Evolutionary conservation across 495 filamentous ascomycete species (phyloP), one percentile per base, ranked within the genome.

Genomic region (Penicillium desertorum): DNA sequence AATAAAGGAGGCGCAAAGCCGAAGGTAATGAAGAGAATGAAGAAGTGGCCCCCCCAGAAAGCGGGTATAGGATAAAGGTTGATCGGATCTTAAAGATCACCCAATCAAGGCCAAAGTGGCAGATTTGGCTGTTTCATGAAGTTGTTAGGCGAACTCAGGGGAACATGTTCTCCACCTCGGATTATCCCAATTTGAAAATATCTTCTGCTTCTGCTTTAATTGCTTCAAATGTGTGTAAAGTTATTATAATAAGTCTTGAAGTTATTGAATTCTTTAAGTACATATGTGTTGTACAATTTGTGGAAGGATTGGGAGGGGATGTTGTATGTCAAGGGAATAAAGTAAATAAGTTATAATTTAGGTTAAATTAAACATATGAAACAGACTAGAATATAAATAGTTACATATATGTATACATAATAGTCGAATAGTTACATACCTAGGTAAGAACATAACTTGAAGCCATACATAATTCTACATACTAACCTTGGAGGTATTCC

Each of bases 1-100:
- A 51, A 57, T 37, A 27, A 27, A 49, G n/a, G 45, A 47, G 54
- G 54, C 54, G 32, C 45, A 49, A 43, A 49, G 54, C 54, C 54
- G 37, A 57, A 39, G 65, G 62, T 47, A 59, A 50, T 1, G 59
- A 60, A 50, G 45, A 16, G 25, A 43, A 23, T 23, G 22, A 23
- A 23, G 36, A 47, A 36, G 45, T 43, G 27, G 36, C 48, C 48
- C 27, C 27, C 27, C 20, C 50, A 59, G 52, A 58, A 61, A 59
- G 51, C 60, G 50, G 50, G 55, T 47, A 32, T 16, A 37, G 50
- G 50, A 23, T 52, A 52, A 42, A 57, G 47, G 7, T 34, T 34
- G 44, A 55, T 61, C 36, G 60, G 66, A 67, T 64, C 66, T 67
- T 45, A 42, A 42, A 56, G 63, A 68, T 66, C 65, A 48, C 51